A percentile compares a stretch with the other conserved stretches of the same genome.
phyloP scores from a whole-genome alignment of 495 filamentous ascomycete species.

The Lophiostoma macrostomum region DNA sequence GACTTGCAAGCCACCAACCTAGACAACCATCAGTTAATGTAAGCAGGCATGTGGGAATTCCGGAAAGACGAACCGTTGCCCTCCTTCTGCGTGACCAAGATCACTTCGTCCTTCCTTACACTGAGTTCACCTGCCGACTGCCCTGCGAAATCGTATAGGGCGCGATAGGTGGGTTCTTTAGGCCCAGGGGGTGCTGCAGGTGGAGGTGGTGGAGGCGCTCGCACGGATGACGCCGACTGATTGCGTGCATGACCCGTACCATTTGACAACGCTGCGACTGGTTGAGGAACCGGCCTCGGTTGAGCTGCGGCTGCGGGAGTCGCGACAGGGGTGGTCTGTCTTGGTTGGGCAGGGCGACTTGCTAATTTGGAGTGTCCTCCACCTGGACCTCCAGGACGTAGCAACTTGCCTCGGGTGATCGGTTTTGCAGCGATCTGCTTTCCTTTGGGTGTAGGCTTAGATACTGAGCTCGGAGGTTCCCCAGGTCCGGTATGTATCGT shows the following conservation, averaged over 20 bases:
- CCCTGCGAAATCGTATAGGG: conserved; percentile 83
- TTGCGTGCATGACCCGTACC: conserved; percentile 51
- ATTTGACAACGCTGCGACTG: conserved; percentile 48
- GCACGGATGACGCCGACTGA: conserved; percentile 45
- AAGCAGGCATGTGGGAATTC: neutral
- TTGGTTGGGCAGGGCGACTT: conserved; percentile 49
- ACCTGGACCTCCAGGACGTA: conserved; percentile 83
- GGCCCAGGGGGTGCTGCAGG: conserved; percentile 61
- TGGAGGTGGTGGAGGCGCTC: conserved; percentile 68
- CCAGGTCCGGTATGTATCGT: conserved; percentile 82
- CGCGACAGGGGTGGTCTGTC: conserved; percentile 19
- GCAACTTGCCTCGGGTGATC: conserved; percentile 84
- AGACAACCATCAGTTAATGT: conserved; percentile 4
- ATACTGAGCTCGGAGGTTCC: conserved; percentile 78
- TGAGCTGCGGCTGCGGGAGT: conserved; percentile 22
- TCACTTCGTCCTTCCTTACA: conserved; percentile 69
- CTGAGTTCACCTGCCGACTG: conserved; percentile 75
- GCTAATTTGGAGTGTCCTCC: conserved; percentile 72
- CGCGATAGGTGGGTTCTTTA: conserved; percentile 75
- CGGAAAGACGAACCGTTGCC: conserved; percentile 69
- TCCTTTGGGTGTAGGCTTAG: conserved; percentile 77
- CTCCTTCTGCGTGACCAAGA: conserved; percentile 86
- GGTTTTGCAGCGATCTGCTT: conserved; percentile 82
- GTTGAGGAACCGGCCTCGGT: conserved; percentile 44
- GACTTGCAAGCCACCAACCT: conserved; percentile 96